A percentile compares a stretch with the other conserved stretches of the same genome.
Conservation (phyloP, 192 early-diverging fungal genomes). For the Dissophora ornata region DNA sequence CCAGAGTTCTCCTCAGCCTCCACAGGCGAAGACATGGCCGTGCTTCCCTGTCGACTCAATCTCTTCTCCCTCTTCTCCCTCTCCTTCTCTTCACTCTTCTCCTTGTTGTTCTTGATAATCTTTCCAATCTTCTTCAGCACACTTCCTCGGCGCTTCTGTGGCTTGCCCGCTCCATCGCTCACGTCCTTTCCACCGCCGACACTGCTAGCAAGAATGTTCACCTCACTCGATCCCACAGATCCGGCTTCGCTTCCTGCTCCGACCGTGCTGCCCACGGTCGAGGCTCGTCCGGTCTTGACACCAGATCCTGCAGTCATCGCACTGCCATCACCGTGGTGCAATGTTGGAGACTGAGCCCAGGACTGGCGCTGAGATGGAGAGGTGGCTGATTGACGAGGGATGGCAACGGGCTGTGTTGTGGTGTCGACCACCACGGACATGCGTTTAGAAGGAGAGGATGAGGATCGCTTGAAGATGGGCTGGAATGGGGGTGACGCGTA, state of each 20-base stretch:
- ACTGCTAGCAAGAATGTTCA: background rate
- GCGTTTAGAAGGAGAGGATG: too few relatives aligned
- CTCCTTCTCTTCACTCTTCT: background rate
- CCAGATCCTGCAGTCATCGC: too few relatives aligned
- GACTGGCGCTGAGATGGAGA: background rate
- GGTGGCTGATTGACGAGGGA: background rate
- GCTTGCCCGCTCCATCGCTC: slow-evolving; percentile 1
- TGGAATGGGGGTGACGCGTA: too few relatives aligned
- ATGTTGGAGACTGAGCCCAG: slow-evolving; percentile 21
- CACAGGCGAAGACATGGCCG: slow-evolving; percentile 18
- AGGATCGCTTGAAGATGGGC: too few relatives aligned
- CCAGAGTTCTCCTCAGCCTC: slow-evolving; percentile 28
- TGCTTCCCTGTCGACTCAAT: slow-evolving; percentile 29
- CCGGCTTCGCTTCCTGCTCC: slow-evolving; percentile 20
- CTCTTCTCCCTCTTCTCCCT: slow-evolving; percentile 17
- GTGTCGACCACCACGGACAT: slow-evolving; percentile 13
- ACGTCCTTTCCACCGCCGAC: background rate
- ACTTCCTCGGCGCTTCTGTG: slow-evolving; percentile 27
- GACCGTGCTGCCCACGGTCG: slow-evolving; percentile 20
- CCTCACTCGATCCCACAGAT: slow-evolving; percentile 16
- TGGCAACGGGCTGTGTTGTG: background rate
- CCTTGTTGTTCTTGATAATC: slow-evolving; percentile 31
- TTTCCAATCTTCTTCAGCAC: slow-evolving; percentile 53
- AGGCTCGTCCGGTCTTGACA: slow-evolving; percentile 20
- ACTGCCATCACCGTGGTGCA: slow-evolving; percentile 36